A percentile compares a stretch with the other conserved stretches of the same genome.
These are phyloP conservation scores for Trichoderma gracile DNA, from an alignment of 2,329 filamentous ascomycete genomes.

Conservation along the genomic window DNA sequence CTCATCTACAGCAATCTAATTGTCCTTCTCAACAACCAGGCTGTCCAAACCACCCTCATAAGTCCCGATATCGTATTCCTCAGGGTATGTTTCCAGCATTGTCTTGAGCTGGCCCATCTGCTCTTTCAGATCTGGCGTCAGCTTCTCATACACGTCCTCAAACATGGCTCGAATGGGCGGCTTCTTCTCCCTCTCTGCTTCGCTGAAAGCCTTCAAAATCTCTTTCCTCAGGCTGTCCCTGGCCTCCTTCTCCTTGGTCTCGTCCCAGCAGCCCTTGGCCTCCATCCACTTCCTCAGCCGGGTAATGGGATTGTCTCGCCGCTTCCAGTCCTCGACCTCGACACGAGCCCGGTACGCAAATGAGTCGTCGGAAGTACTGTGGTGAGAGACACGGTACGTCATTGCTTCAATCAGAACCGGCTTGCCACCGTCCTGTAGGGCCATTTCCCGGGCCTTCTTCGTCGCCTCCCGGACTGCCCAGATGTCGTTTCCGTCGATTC, in stretches of 20 bases:
- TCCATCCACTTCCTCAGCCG: conserved; percentile 90
- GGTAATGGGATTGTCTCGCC: conserved; percentile 84
- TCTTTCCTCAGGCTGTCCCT: conserved; percentile 68
- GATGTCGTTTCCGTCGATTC: conserved; percentile 92
- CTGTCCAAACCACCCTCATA: conserved; percentile 73
- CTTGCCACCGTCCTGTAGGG: conserved; percentile 75
- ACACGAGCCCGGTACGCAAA: conserved; percentile 93
- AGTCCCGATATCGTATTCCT: conserved; percentile 82
- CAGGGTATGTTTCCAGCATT: conserved; percentile 82
- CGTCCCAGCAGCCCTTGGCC: conserved; percentile 77
- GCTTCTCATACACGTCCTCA: conserved; percentile 82
- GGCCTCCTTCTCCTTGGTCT: conserved; percentile 74
- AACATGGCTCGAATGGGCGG: conserved; percentile 73
- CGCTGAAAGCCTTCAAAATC: conserved; percentile 78
- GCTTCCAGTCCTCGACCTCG: conserved; percentile 95
- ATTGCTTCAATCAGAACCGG: conserved; percentile 92
- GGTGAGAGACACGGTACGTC: conserved; percentile 96
- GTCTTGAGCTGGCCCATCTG: conserved; percentile 73
- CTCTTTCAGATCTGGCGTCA: conserved; percentile 74
- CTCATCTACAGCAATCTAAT: not conserved
- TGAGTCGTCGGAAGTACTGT: conserved; percentile 94
- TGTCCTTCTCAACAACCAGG: conserved; percentile 42
- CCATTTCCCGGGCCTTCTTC: conserved; percentile 72
- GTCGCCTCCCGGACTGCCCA: conserved; percentile 84
- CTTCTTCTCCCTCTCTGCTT: conserved; percentile 80